Conservation (phyloP, 768 basidiomycete species). For the Boletus huronensis region DNA sequence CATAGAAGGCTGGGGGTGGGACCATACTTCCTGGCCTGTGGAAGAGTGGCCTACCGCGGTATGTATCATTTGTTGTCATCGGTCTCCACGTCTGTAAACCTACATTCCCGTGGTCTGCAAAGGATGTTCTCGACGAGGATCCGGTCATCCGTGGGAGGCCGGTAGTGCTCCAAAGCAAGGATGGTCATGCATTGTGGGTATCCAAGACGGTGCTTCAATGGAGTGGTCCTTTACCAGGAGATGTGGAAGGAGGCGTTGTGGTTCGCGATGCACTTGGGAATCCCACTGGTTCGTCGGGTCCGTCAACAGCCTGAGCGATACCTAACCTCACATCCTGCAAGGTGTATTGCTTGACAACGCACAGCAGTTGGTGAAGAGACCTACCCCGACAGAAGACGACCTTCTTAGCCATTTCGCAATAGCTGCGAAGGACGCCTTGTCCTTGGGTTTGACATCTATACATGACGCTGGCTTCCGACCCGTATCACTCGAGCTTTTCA, state of each 20-base stretch:
- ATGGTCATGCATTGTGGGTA: conserved; percentile 88
- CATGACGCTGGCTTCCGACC: conserved; percentile 82
- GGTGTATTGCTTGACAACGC: conserved; percentile 86
- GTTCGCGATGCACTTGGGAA: conserved; percentile 60
- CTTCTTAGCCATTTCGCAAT: conserved; percentile 57
- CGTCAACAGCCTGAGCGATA: conserved; percentile 1
- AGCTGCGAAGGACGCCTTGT: conserved; percentile 64
- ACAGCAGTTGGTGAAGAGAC: conserved; percentile 65
- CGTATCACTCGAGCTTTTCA: conserved; percentile 70
- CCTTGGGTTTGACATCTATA: conserved; percentile 73
- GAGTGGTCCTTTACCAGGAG: conserved; percentile 61
- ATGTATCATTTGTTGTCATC: conserved; percentile 21
- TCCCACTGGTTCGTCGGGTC: conserved; percentile 57
- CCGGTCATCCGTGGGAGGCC: conserved; percentile 63
- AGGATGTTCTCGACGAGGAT: conserved; percentile 74
- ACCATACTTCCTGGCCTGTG: conserved; percentile 74
- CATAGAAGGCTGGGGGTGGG: conserved; percentile 86
- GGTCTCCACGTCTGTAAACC: not conserved
- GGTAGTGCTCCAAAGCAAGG: conserved; percentile 78
- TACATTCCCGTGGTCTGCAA: not conserved
- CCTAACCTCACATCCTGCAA: conserved; percentile 22
- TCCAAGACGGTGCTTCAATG: conserved; percentile 56
- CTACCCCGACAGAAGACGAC: conserved; percentile 60
- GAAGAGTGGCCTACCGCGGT: conserved; percentile 68
- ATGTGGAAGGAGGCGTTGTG: conserved; percentile 79